A percentile compares a stretch with the other conserved stretches of the same genome.
Evolutionary conservation across 495 filamentous ascomycete species (phyloP).

Genomic region (Daldinia caldariorum): DNA sequence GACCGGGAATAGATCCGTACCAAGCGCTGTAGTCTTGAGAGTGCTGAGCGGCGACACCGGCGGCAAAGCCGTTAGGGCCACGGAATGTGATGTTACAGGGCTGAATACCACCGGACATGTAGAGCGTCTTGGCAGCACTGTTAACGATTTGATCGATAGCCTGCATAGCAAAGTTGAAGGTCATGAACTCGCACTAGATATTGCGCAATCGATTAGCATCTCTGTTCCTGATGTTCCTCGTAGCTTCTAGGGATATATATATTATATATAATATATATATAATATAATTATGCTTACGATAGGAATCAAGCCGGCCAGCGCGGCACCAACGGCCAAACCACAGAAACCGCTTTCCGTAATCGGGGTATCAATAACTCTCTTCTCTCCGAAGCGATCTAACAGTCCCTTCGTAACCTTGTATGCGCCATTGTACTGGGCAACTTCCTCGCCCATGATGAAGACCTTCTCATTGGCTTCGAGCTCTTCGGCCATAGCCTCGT

Average conservation of each 20-base stretch:
- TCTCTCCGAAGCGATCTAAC: slow-evolving; percentile 94
- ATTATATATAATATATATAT: background rate
- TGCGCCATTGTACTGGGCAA: slow-evolving; percentile 99
- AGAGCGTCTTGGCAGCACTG: slow-evolving; percentile 98
- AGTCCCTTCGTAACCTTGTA: slow-evolving; percentile 99
- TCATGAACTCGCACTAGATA: slow-evolving; percentile 97
- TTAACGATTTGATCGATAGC: slow-evolving; percentile 99
- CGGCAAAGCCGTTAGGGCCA: slow-evolving; percentile 96
- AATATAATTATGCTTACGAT: slow-evolving; percentile 69
- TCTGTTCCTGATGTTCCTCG: background rate
- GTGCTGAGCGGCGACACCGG: slow-evolving; percentile 96
- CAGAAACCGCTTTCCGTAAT: slow-evolving; percentile 97
- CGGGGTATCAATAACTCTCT: slow-evolving; percentile 96
- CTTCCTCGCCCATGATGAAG: slow-evolving; percentile 96
- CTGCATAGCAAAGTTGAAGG: slow-evolving; percentile 99
- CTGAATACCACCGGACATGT: slow-evolving; percentile 99
- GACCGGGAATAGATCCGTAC: slow-evolving; percentile 96
- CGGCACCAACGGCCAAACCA: slow-evolving; percentile 93
- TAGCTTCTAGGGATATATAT: background rate
- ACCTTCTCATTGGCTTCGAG: slow-evolving; percentile 93
- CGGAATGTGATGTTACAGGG: slow-evolving; percentile 99
- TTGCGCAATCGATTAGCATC: slow-evolving; percentile 30
- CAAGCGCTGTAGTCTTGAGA: slow-evolving; percentile 98
- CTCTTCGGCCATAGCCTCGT: slow-evolving; percentile 97
- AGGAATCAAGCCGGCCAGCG: slow-evolving; percentile 91